Evolutionary conservation across 345 rosid species (phyloP).

Genomic region (Sonneratia alba): DNA sequence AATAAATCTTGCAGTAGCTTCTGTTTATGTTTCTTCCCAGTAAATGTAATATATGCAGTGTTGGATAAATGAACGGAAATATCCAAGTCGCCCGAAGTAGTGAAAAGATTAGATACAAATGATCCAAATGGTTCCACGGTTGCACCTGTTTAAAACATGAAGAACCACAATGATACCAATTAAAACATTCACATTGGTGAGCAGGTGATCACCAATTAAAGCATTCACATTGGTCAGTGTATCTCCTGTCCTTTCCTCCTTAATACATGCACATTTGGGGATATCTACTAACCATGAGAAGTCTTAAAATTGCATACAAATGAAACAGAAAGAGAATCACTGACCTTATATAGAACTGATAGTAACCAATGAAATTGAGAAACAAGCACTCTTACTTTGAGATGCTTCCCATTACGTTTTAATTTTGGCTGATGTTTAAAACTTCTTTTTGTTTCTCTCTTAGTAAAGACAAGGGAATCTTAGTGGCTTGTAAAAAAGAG

Average conservation of each 20-base stretch:
- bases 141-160: slow-evolving; percentile 50
- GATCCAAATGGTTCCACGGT: slow-evolving; percentile 87
- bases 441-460: not conserved
- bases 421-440: not conserved
- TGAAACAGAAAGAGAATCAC: not conserved
- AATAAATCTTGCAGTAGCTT: slow-evolving; percentile 43
- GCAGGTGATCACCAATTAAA: not conserved
- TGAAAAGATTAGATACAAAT: slow-evolving; percentile 74
- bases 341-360: not conserved
- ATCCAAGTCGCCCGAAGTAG: slow-evolving; percentile 75
- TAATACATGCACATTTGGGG: not conserved
- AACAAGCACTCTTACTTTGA: not conserved
- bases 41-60: slow-evolving; percentile 43
- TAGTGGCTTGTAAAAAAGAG: not conserved
- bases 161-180: not conserved
- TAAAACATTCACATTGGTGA: not conserved
- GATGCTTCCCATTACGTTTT: not conserved
- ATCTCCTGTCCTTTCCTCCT: not conserved
- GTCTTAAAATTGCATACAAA: not conserved
- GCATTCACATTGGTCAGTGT: no score
- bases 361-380: not conserved
- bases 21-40: slow-evolving; percentile 65
- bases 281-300: not conserved
- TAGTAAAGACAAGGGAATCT: not conserved
- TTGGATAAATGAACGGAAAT: slow-evolving; percentile 51